Conservation (phyloP, 1,284 basidiomycete species). For the Exobasidium cylindrosporum region DNA sequence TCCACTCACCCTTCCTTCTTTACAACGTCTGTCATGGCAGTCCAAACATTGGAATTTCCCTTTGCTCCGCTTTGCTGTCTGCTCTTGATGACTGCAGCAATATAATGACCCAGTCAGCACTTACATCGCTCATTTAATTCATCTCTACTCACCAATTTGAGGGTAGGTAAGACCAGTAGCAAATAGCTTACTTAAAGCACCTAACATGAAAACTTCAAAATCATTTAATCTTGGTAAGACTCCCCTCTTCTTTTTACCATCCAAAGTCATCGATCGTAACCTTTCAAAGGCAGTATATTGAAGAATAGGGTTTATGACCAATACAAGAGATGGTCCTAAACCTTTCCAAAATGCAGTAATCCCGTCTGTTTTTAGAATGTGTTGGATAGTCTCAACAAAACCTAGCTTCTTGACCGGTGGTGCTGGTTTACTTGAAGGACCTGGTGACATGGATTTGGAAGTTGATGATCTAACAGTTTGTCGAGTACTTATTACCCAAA, state of each 20-base stretch:
- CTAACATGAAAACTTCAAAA: conserved; percentile 54
- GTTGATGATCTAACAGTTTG: conserved; percentile 61
- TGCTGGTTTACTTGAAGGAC: neutral
- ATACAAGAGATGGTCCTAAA: conserved; percentile 85
- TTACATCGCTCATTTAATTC: neutral
- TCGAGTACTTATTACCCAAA: conserved; percentile 68
- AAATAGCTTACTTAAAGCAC: conserved; percentile 51
- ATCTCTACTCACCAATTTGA: conserved; percentile 34
- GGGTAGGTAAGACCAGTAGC: conserved; percentile 53
- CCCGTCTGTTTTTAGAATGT: conserved; percentile 76
- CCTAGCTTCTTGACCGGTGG: conserved; percentile 29
- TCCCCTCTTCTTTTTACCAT: conserved; percentile 24
- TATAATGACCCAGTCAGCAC: neutral
- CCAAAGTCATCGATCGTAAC: conserved; percentile 50
- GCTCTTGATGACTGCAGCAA: conserved; percentile 43
- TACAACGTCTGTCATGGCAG: conserved; percentile 53
- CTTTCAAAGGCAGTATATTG: conserved; percentile 58
- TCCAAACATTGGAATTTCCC: conserved; percentile 47
- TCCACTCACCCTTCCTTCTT: conserved; percentile 33
- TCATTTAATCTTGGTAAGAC: conserved; percentile 28
- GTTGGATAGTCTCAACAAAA: conserved; percentile 65
- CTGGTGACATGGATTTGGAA: neutral
- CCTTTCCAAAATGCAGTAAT: conserved; percentile 83
- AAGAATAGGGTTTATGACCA: conserved; percentile 93
- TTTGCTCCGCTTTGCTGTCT: conserved; percentile 45